Conservation (phyloP, 768 basidiomycete genomes). For the Pisolithus microcarpus region DNA sequence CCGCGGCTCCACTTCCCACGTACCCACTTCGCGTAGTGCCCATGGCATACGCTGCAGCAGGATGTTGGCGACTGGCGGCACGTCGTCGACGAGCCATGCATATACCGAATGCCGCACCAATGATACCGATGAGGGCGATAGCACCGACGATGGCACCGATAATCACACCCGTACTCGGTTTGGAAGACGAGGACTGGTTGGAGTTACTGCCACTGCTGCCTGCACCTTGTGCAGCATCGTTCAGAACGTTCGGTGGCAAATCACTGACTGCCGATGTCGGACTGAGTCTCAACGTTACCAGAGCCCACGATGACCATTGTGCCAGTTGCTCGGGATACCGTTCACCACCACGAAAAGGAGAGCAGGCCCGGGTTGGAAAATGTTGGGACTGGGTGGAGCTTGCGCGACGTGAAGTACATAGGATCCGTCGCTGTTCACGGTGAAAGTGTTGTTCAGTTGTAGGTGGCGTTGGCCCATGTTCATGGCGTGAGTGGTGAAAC, state of each 20-base stretch:
- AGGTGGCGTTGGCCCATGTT: conserved; percentile 81
- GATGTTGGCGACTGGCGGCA: conserved; percentile 25
- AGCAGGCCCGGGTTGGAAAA: conserved; percentile 87
- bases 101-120: conserved; percentile 36
- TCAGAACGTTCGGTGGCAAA: conserved; percentile 34
- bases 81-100: conserved; percentile 46
- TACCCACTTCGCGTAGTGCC: conserved; percentile 25
- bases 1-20: conserved; percentile 19
- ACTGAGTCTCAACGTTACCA: conserved; percentile 68
- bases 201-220: conserved; percentile 8
- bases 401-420: conserved; percentile 77
- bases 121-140: conserved; percentile 23
- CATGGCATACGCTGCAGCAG: conserved; percentile 34
- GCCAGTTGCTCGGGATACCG: conserved; percentile 79
- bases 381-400: conserved; percentile 72
- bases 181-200: conserved; percentile 13
- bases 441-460: conserved; percentile 81
- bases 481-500: conserved; percentile 82
- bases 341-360: conserved; percentile 76
- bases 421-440: conserved; percentile 68
- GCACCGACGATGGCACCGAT: conserved; percentile 26
- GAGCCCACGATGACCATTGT: conserved; percentile 71
- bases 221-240: conserved; percentile 34
- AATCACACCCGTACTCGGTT: conserved; percentile 17
- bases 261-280: conserved; percentile 26